Evolutionary conservation across 257 asterid species (phyloP).

Genomic region (Solanum chilense): DNA sequence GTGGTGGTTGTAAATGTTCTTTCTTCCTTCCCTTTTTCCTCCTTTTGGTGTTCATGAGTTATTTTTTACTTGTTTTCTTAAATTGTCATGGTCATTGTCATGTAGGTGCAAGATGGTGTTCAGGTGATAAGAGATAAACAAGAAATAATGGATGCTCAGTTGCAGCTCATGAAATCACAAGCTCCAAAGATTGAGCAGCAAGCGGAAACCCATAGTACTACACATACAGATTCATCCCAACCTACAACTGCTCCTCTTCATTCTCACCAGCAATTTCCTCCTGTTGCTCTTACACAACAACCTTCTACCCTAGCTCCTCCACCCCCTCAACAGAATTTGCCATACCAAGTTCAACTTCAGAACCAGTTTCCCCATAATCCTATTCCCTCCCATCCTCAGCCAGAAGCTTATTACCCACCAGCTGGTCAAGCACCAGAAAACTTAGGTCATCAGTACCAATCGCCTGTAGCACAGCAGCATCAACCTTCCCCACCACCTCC

Average conservation of each 20-base stretch:
- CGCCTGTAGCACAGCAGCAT: slow-evolving; percentile 32
- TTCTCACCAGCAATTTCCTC: slow-evolving; percentile 48
- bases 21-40: background rate
- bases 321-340: slow-evolving; percentile 37
- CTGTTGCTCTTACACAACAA: slow-evolving; percentile 24
- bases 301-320: slow-evolving; percentile 36
- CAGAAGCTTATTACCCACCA: slow-evolving; percentile 48
- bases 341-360: slow-evolving; percentile 45
- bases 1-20: background rate
- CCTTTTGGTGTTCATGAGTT: background rate
- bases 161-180: slow-evolving; percentile 58
- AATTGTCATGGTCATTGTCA: slow-evolving; percentile 4
- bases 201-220: slow-evolving; percentile 40
- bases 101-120: slow-evolving; percentile 75
- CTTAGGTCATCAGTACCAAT: slow-evolving; percentile 45
- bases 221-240: slow-evolving; percentile 32
- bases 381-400: slow-evolving; percentile 40
- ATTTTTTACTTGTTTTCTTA: background rate
- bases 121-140: slow-evolving; percentile 65
- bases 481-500: slow-evolving; percentile 15
- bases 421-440: slow-evolving; percentile 50
- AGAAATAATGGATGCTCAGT: slow-evolving; percentile 61
- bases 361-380: slow-evolving; percentile 48
- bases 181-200: slow-evolving; percentile 40
- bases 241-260: slow-evolving; percentile 30